Base-by-base conservation (phyloP, 129 eudicot species). In the Silybum marianum region DNA sequence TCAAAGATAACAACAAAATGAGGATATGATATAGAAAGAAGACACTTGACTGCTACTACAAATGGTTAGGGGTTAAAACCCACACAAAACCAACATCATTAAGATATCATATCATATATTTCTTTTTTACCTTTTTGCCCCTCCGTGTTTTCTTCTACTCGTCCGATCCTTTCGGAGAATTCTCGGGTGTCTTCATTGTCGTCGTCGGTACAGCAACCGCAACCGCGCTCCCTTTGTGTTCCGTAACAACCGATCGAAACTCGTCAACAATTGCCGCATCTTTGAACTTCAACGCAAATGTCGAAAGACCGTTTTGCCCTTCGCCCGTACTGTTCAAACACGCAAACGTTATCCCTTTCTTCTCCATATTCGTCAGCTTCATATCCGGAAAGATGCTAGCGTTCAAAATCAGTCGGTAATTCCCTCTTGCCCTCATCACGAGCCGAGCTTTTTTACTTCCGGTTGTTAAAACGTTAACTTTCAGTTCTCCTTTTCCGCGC, bases 341-440 rank as follows among this genome's bases (percentile, higher is more conserved):
- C 9, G 95, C 98, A 91, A 95, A 95, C 4, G 99, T 92, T 80
- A 95, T 76, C 28, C 99, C 99, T 67, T 87, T 92, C 81, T 92
- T 92, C 34, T 95, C 99, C 97, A 95, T 95, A 28, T 85, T 89
- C 4, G 98, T 80, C 60, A 95, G 95, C 93, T 95, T 92, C 99
- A 95, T 92, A 67, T 93, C 97, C 0, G 99, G 81, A 48, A 84
- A 95, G 32, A 95, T 86, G 62, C 92, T 88, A 0, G 99, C 97
- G 73, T 95, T 95, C 82, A 95, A 63, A 51, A 92, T 92, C 86
- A 95, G 66, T 71, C 98, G 84, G 32, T 87, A 92, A 38, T 94
- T 94, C 71, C 98, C 98, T 81, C 85, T 85, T 0, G 99, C 90
- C 72, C 99, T 82, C 99, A 95, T 95, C 32, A 95, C 90, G 11